These are phyloP conservation scores for Colletotrichum destructivum DNA, from an alignment of 2,329 filamentous ascomycete genomes.

Conservation along the genomic window DNA sequence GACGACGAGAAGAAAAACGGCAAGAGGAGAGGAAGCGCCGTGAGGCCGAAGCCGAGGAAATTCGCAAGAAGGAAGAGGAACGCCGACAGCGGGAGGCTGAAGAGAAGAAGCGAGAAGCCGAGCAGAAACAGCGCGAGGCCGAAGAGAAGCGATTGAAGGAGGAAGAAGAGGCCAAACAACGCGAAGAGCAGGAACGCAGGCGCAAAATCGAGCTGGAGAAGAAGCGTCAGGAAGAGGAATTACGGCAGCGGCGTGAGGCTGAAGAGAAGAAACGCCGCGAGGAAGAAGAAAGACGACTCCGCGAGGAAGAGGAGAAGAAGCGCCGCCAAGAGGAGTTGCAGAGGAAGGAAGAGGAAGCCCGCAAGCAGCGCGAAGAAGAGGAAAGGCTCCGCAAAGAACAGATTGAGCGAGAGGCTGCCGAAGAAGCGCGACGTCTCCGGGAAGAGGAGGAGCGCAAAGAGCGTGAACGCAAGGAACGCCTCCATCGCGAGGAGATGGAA, in stretches of 20 bases:
- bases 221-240: conserved; percentile 45
- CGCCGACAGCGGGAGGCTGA: conserved; percentile 40
- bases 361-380: conserved; percentile 61
- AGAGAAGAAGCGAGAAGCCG: conserved; percentile 41
- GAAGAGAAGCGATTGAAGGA: conserved; percentile 52
- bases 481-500: conserved; percentile 62
- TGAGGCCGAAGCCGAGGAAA: conserved; percentile 52
- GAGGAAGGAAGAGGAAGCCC: conserved; percentile 56
- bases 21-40: conserved; percentile 47
- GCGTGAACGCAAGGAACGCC: conserved; percentile 62
- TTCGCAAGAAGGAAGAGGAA: conserved; percentile 50
- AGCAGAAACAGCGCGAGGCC: conserved; percentile 44
- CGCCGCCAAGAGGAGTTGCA: conserved; percentile 54
- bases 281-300: conserved; percentile 50
- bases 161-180: conserved; percentile 47
- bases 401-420: conserved; percentile 63
- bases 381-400: conserved; percentile 62
- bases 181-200: conserved; percentile 54
- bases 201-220: conserved; percentile 45
- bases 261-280: conserved; percentile 48
- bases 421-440: conserved; percentile 64
- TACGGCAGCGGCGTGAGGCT: conserved; percentile 44
- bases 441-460: conserved; percentile 69
- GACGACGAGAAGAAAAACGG: conserved; percentile 41
- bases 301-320: conserved; percentile 56